A percentile compares a stretch with the other conserved stretches of the same genome.
Conservation (phyloP, 345 rosid species). For the Eucalyptus curtisii region DNA sequence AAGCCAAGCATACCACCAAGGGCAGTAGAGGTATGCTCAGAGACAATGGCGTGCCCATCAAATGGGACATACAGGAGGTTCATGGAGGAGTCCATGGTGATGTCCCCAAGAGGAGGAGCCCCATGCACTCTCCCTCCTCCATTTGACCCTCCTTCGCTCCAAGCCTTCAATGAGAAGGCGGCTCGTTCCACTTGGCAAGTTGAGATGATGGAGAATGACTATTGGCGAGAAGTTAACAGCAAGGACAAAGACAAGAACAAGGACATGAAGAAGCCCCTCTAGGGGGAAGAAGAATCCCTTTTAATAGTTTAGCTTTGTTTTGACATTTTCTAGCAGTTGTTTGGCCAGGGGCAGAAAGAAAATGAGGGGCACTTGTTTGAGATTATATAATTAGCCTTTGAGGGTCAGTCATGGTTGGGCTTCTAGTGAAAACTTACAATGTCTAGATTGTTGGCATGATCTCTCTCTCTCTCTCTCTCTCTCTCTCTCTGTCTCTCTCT, state of each 20-base stretch:
- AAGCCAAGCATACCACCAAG: conserved; percentile 40
- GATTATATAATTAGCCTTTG: neutral
- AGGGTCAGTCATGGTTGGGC: neutral
- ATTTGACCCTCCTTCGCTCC: conserved; percentile 14
- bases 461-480: neutral
- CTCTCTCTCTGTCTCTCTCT: neutral
- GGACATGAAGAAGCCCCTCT: neutral
- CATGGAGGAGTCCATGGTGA: conserved; percentile 49
- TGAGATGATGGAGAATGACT: conserved; percentile 38
- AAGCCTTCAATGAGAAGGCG: conserved; percentile 21
- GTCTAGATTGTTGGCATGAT: neutral
- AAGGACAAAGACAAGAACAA: neutral
- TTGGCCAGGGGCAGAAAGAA: neutral
- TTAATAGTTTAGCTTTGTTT: neutral
- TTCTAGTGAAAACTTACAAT: neutral
- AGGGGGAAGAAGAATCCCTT: neutral
- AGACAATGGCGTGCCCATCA: conserved; percentile 26
- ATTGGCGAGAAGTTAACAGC: conserved; percentile 2
- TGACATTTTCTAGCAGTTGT: neutral
- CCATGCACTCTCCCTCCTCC: conserved; percentile 51
- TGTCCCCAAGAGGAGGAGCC: conserved; percentile 23
- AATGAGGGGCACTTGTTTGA: neutral
- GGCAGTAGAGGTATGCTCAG: conserved; percentile 38
- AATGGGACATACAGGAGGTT: conserved; percentile 28
- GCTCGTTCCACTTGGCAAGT: conserved; percentile 25